A percentile compares a stretch with the other conserved stretches of the same genome.
Conservation (phyloP, 805 yeast species). For the Sugiyamaella smithiae region DNA sequence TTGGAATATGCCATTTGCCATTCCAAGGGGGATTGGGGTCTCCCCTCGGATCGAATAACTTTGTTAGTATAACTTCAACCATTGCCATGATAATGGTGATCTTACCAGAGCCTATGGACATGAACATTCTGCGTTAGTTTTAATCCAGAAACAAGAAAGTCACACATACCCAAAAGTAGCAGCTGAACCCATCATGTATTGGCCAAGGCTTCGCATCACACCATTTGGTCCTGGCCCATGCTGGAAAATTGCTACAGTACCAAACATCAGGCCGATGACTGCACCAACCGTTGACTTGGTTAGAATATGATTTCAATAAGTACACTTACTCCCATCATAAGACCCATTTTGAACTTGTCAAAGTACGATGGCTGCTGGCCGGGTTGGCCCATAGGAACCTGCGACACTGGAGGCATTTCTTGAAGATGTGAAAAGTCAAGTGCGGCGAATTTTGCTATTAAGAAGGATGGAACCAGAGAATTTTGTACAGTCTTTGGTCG, state of each 20-base stretch:
- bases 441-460: neutral
- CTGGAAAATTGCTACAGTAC: conserved; percentile 85
- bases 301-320: neutral
- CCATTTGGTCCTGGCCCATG: conserved; percentile 99
- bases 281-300: conserved; percentile 71
- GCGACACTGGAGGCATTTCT: conserved; percentile 34
- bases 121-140: conserved; percentile 50
- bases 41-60: conserved; percentile 37
- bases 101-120: conserved; percentile 79
- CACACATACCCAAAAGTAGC: conserved; percentile 81
- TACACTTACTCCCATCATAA: conserved; percentile 84
- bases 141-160: neutral
- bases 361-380: conserved; percentile 66
- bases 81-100: no score
- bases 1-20: conserved; percentile 27
- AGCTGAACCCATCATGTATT: conserved; percentile 93
- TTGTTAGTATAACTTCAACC: no score
- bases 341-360: conserved; percentile 98
- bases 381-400: conserved; percentile 25
- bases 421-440: conserved; percentile 6
- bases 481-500: no score
- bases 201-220: conserved; percentile 92
- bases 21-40: conserved; percentile 28
- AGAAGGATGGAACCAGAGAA: no score
- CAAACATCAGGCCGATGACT: conserved; percentile 91